These are phyloP conservation scores for Colletotrichum zoysiae DNA, from an alignment of 2,329 filamentous ascomycete genomes.

Conservation along the genomic window DNA sequence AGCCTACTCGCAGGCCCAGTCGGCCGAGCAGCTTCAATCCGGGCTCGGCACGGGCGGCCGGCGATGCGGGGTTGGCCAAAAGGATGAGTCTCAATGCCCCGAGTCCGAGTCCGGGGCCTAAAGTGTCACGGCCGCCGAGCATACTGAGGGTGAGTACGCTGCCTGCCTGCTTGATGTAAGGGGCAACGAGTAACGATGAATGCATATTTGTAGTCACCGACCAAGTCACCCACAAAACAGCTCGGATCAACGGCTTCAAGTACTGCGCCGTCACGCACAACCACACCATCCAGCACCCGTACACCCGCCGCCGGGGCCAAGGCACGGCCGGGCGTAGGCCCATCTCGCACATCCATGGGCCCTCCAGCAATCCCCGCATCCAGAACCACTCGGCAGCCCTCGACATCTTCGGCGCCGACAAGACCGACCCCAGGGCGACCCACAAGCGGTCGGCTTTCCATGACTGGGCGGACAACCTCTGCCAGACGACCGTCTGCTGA, in stretches of 20 bases:
- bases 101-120: constrained; percentile 78
- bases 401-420: constrained; percentile 55
- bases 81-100: constrained; percentile 78
- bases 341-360: constrained; percentile 74
- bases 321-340: constrained; percentile 67
- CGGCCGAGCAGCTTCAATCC: constrained; percentile 65
- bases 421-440: constrained; percentile 52
- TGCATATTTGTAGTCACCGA: constrained; percentile 70
- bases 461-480: constrained; percentile 51
- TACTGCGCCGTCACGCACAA: constrained; percentile 71
- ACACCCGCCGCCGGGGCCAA: constrained; percentile 60
- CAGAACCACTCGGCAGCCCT: constrained; percentile 58
- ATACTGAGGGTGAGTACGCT: constrained; percentile 62
- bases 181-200: constrained; percentile 20
- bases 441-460: constrained; percentile 56
- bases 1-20: constrained; percentile 55
- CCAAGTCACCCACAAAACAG: constrained; percentile 85
- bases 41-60: constrained; percentile 55
- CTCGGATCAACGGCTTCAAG: constrained; percentile 68
- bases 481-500: constrained; percentile 62
- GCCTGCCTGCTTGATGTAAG: not conserved
- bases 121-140: constrained; percentile 66
- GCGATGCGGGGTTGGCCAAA: constrained; percentile 68
- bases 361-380: constrained; percentile 67
- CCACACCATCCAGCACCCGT: constrained; percentile 71